phyloP scores from a whole-genome alignment of 73 alveolate genomes.

The Loxodes magnus region DNA sequence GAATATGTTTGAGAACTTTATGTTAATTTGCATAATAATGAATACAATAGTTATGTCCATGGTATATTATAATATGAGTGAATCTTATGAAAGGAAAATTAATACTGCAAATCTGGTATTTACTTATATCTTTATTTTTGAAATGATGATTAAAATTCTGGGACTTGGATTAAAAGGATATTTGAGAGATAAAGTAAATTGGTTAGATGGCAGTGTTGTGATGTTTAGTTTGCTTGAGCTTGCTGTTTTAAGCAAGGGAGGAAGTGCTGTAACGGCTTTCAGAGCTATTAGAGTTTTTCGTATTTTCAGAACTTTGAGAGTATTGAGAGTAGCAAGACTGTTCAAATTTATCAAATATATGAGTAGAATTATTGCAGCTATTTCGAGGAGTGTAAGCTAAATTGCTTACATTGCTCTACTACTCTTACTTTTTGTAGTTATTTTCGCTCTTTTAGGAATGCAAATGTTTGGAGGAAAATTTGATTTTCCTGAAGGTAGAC shows the following conservation, averaged over 20 bases:
- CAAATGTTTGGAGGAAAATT: slow-evolving; percentile 24
- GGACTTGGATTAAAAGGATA: slow-evolving; percentile 51
- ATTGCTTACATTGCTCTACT: slow-evolving; percentile 50
- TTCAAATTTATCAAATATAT: slow-evolving; percentile 80
- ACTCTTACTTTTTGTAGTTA: slow-evolving; percentile 79
- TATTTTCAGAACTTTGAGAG: slow-evolving; percentile 90
- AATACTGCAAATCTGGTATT: neutral
- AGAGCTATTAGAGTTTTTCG: slow-evolving; percentile 81
- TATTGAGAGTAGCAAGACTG: slow-evolving; percentile 74
- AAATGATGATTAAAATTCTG: slow-evolving; percentile 48
- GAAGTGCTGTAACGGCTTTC: slow-evolving; percentile 34
- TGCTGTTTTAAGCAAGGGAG: slow-evolving; percentile 30
- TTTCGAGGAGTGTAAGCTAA: slow-evolving; percentile 21
- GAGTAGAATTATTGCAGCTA: slow-evolving; percentile 58
- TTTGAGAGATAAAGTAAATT: slow-evolving; percentile 41
- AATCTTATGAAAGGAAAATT: neutral
- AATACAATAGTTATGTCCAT: slow-evolving; percentile 59
- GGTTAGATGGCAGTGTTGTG: slow-evolving; percentile 67
- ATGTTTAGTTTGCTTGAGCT: slow-evolving; percentile 70
- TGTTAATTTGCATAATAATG: neutral
- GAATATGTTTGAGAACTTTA: no score
- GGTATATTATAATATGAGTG: slow-evolving; percentile 12
- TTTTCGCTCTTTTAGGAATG: slow-evolving; percentile 78
- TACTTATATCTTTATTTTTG: slow-evolving; percentile 23
- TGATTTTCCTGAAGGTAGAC: slow-evolving; percentile 26